Evolutionary conservation across 148 eudicot genomes (phyloP).

Genomic region (Salicornia ramosissima): DNA sequence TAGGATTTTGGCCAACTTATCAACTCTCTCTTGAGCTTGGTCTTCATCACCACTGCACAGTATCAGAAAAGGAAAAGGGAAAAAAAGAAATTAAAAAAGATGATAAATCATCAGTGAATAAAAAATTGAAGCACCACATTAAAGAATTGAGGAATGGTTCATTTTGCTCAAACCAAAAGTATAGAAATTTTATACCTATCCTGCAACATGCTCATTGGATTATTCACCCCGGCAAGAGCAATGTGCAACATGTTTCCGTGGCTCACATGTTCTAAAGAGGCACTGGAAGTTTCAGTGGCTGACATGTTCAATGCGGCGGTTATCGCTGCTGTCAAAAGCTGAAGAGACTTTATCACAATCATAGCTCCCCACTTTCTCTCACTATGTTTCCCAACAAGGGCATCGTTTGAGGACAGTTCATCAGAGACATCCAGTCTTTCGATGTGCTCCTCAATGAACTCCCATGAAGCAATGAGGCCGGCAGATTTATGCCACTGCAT

Average conservation of each 20-base stretch:
- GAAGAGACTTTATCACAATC: slow-evolving; percentile 91
- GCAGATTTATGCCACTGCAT: slow-evolving; percentile 97
- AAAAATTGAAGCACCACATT: no score
- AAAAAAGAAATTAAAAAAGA: no score
- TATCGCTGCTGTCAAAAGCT: slow-evolving; percentile 60
- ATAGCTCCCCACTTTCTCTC: slow-evolving; percentile 97
- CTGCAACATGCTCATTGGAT: slow-evolving; percentile 95
- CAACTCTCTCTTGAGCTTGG: slow-evolving; percentile 97
- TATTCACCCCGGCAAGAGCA: slow-evolving; percentile 83
- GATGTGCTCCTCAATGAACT: slow-evolving; percentile 78
- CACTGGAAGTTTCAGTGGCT: slow-evolving; percentile 30
- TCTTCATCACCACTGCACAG: slow-evolving; percentile 94
- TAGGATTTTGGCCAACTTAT: slow-evolving; percentile 84
- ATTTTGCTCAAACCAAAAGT: background rate
- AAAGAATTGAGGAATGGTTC: background rate
- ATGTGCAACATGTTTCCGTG: slow-evolving; percentile 90
- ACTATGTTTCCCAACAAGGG: slow-evolving; percentile 52
- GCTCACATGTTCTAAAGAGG: slow-evolving; percentile 31
- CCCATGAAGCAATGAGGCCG: slow-evolving; percentile 95
- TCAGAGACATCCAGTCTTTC: slow-evolving; percentile 42
- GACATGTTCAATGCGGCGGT: slow-evolving; percentile 61
- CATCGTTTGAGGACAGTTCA: slow-evolving; percentile 28
- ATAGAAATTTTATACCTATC: slow-evolving; percentile 59
- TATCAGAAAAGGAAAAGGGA: slow-evolving; percentile 14
- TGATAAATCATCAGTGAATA: background rate